Percentiles rank a stretch among this genome's conserved stretches.
Conservation (phyloP, 75 land plant genomes). For the Picea glauca region DNA sequence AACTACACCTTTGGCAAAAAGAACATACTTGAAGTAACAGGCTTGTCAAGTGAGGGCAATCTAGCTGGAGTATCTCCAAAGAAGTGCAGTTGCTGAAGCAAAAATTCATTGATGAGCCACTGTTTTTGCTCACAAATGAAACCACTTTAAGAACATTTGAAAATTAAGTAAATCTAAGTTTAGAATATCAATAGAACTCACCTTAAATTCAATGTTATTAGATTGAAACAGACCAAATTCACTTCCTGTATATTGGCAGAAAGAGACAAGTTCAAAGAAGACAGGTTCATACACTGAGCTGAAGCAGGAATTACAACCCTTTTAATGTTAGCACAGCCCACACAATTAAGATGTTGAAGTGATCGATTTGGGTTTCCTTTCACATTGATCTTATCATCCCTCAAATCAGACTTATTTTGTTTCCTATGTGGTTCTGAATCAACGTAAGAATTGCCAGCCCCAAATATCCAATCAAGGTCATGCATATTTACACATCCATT, state of each 20-base stretch:
- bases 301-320: conserved; percentile 61
- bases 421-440: neutral
- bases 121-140: neutral
- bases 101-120: neutral
- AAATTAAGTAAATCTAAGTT: neutral
- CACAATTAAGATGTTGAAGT: conserved; percentile 83
- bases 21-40: conserved; percentile 78
- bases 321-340: conserved; percentile 87
- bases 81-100: conserved; percentile 73
- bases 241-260: conserved; percentile 89
- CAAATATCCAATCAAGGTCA: conserved; percentile 69
- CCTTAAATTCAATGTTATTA: conserved; percentile 80
- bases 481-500: conserved; percentile 86
- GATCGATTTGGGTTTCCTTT: conserved; percentile 19
- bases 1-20: neutral
- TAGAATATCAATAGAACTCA: conserved; percentile 16
- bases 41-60: conserved; percentile 77
- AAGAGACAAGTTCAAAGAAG: conserved; percentile 76
- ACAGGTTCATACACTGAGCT: conserved; percentile 60
- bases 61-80: conserved; percentile 69
- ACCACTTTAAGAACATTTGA: neutral
- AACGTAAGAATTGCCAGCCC: conserved; percentile 1
- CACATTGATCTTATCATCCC: conserved; percentile 2
- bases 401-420: conserved; percentile 11
- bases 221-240: conserved; percentile 61